Conservation (phyloP, 176 grass and related monocot genomes). For the Aegilops longissima region DNA sequence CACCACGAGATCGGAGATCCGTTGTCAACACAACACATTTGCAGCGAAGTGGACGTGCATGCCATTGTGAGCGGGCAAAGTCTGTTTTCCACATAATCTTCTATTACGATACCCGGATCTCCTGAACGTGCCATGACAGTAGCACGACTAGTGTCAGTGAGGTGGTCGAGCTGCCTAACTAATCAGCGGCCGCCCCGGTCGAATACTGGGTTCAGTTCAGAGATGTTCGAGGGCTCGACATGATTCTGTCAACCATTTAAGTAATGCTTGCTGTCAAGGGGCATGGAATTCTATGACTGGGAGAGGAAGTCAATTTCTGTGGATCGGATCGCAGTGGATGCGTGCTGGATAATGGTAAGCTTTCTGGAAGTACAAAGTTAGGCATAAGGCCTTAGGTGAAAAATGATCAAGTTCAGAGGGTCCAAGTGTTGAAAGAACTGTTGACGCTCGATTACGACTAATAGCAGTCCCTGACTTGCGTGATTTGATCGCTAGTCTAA, state of each 20-base stretch:
- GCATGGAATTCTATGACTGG: constrained; percentile 7
- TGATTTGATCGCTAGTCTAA: neutral
- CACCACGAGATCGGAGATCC: neutral
- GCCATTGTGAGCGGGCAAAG: neutral
- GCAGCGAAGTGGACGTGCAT: constrained; percentile 22
- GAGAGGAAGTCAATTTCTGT: constrained; percentile 18
- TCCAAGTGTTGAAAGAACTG: neutral
- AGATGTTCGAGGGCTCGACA: neutral
- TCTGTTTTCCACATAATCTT: constrained; percentile 33
- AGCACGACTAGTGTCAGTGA: neutral
- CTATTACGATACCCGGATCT: neutral
- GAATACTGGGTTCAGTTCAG: neutral
- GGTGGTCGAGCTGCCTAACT: constrained; percentile 36
- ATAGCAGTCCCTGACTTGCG: neutral
- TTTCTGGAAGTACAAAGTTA: constrained; percentile 4
- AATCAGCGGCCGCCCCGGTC: neutral
- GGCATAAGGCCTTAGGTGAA: neutral
- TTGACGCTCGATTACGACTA: neutral
- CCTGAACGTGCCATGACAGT: constrained; percentile 12
- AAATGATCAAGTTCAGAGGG: neutral
- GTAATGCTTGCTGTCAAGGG: neutral
- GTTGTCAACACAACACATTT: neutral
- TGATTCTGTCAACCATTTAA: neutral
- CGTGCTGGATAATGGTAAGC: neutral
- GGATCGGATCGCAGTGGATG: constrained; percentile 1